Percentiles rank a stretch among this genome's conserved stretches.
These are phyloP conservation scores for Moricandia arvensis DNA, from an alignment of 345 rosid genomes.

Conservation along the genomic window DNA sequence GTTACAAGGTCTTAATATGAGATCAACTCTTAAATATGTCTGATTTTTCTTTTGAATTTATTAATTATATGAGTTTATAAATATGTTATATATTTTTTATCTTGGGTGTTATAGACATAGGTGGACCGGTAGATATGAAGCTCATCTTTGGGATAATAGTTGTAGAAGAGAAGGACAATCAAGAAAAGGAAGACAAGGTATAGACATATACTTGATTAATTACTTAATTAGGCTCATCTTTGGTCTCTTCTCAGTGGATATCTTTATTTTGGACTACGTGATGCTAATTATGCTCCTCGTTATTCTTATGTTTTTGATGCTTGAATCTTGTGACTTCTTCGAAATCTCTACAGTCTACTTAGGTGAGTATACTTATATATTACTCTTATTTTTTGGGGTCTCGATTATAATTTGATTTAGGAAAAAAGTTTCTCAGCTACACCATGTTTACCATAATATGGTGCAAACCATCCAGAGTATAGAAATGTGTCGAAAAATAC, in stretches of 20 bases:
- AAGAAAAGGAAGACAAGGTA: slow-evolving; percentile 98
- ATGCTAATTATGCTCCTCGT: slow-evolving; percentile 20
- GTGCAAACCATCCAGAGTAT: too few species aligned
- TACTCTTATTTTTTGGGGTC: neutral
- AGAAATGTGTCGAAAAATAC: too few species aligned
- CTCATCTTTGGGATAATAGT: slow-evolving; percentile 99
- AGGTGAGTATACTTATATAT: slow-evolving; percentile 50
- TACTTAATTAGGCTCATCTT: neutral
- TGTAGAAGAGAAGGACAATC: slow-evolving; percentile 99
- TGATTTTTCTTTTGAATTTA: neutral
- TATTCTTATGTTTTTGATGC: slow-evolving; percentile 26
- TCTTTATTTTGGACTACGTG: slow-evolving; percentile 1
- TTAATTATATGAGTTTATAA: neutral
- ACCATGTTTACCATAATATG: too few species aligned
- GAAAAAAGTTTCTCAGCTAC: too few species aligned
- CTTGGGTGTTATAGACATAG: slow-evolving; percentile 62
- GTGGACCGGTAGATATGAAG: slow-evolving; percentile 99
- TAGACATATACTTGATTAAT: neutral
- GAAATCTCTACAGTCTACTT: slow-evolving; percentile 60
- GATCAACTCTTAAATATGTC: neutral
- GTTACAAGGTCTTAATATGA: slow-evolving; percentile 67
- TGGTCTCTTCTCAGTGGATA: neutral
- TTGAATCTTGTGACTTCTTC: slow-evolving; percentile 21
- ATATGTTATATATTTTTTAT: neutral
- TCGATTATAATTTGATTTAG: too few species aligned